These are phyloP conservation scores for Geranium brycei DNA, from an alignment of 345 rosid species.

Conservation along the genomic window DNA sequence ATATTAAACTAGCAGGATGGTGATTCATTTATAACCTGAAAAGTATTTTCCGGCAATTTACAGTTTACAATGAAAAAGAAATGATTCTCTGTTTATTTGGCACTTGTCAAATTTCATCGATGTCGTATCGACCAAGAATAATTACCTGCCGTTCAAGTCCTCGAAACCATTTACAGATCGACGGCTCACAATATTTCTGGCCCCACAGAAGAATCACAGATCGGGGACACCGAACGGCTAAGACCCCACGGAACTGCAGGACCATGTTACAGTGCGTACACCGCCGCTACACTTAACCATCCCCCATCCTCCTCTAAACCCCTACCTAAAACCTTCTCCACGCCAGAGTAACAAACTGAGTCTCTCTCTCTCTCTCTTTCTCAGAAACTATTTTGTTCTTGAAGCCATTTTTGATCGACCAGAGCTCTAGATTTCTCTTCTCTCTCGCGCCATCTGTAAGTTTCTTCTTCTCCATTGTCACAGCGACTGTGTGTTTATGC, in stretches of 20 bases:
- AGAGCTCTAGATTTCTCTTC: neutral
- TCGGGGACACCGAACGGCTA: neutral
- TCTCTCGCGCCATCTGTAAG: neutral
- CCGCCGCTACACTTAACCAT: neutral
- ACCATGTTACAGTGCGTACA: neutral
- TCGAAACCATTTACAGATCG: neutral
- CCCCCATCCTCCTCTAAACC: conserved; percentile 1
- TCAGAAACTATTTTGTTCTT: neutral
- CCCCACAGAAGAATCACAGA: neutral
- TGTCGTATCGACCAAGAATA: too few species aligned
- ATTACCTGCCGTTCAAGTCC: neutral
- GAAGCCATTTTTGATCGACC: neutral
- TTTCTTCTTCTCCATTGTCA: neutral
- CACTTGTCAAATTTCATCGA: too few species aligned
- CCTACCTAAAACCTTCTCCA: conserved; percentile 6
- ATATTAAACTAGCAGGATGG: too few species aligned
- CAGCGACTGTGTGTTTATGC: neutral
- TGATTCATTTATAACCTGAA: too few species aligned
- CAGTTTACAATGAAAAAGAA: too few species aligned
- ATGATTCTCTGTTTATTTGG: too few species aligned
- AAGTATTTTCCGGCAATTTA: too few species aligned
- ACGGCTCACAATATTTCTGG: neutral
- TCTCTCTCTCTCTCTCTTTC: neutral
- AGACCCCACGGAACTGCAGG: neutral
- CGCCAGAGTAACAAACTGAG: too few species aligned